Evolutionary conservation across 31 red algal genomes (phyloP), one percentile per base, ranked within the genome.

Genomic region (Asparagopsis taxiformis): DNA sequence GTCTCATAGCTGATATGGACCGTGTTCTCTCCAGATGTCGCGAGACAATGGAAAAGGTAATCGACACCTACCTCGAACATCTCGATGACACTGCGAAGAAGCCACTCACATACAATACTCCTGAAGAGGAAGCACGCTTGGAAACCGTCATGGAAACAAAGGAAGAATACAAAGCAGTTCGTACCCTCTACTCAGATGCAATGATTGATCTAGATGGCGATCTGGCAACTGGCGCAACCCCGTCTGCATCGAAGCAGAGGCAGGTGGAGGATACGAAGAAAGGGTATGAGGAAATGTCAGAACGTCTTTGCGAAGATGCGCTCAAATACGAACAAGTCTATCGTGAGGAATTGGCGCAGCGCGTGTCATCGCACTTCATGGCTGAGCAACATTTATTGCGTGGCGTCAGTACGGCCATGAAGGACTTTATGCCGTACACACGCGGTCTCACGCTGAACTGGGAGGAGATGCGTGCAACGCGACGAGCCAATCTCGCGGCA

Each of bases 141-240:
- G 73, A 59, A 6, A 80, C 50, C 13, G 80, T 94, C 7, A 81
- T 85, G 77, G 67, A 78, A 53, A 87, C 77, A 34, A 94, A 94
- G 65, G 91, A 94, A 41, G 59, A 75, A 48, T 94, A 94, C 62
- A 94, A 94, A 50, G 21, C 36, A 8, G 76, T 87, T 3, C 75
- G 91, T n/a, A 85, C 80, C 19, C 21, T 66, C 0, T 85, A 94
- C 54, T 94, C 91, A 39, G 91, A 94, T 53, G 91, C 82, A 17
- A 94, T 94, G 91, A 94, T 94, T 46, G 82, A 94, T 50, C 48
- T 70, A 35, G 91, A 94, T 36, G 73, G 66, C 0, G 74, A 81
- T 43, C 53, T 83, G 30, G 75, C 75, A 13, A 76, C 67, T 33
- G 91, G 91, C 16, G 65, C 66, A 15, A 74, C 64, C 48, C 57